Percentiles rank a stretch among this genome's conserved stretches.
Evolutionary conservation across 1,284 basidiomycete species (phyloP).

Genomic region (Puccinia triticina): DNA sequence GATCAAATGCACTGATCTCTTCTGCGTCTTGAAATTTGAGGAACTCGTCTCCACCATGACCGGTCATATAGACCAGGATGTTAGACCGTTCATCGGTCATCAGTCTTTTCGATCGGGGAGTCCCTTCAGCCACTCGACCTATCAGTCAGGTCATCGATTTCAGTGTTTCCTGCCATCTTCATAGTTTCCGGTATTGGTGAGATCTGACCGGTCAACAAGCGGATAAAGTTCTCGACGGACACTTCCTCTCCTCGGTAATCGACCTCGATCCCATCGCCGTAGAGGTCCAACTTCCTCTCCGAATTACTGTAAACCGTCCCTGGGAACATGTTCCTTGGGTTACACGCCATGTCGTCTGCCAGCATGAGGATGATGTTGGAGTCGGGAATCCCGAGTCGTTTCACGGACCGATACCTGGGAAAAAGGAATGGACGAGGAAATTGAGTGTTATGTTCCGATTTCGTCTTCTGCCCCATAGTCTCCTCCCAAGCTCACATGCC

Average conservation of each 20-base stretch:
- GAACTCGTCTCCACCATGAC: conserved; percentile 96
- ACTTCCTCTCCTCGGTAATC: conserved; percentile 98
- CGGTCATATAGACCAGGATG: conserved; percentile 96
- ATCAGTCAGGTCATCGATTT: not conserved
- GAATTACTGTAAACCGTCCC: conserved; percentile 86
- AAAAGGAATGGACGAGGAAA: not conserved
- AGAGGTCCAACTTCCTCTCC: conserved; percentile 79
- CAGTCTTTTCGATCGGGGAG: conserved; percentile 87
- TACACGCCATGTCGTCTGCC: conserved; percentile 94
- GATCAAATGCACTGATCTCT: conserved; percentile 92
- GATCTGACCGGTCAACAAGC: conserved; percentile 78
- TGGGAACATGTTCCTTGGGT: conserved; percentile 86
- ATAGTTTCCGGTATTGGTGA: not conserved
- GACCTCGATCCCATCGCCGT: conserved; percentile 94
- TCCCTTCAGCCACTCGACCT: conserved; percentile 60
- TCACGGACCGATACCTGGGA: conserved; percentile 90
- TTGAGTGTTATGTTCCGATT: not conserved
- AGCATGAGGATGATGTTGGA: conserved; percentile 99
- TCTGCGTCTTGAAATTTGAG: conserved; percentile 99
- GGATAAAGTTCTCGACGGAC: conserved; percentile 91
- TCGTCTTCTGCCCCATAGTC: not conserved
- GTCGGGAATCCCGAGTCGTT: conserved; percentile 95
- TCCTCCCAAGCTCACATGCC: conserved; percentile 72
- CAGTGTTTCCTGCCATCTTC: not conserved
- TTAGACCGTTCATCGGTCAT: conserved; percentile 90